These are phyloP conservation scores for Babesia bovis DNA, from an alignment of 169 alveolate genomes.

Conservation along the genomic window DNA sequence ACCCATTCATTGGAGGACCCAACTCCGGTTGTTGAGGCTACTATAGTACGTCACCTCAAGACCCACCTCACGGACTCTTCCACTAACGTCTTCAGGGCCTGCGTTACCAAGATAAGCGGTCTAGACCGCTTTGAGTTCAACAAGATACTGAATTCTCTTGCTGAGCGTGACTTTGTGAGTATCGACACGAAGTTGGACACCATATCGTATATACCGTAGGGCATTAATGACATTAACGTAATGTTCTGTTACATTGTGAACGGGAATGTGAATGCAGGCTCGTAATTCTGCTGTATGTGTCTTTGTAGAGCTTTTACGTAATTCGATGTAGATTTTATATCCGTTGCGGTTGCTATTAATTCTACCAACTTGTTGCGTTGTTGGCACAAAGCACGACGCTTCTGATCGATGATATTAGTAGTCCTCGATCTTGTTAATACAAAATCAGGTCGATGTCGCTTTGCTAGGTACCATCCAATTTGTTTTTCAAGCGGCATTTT, in stretches of 20 bases:
- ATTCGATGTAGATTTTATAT: not conserved
- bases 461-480: slow-evolving; percentile 37
- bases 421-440: slow-evolving; percentile 34
- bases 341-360: slow-evolving; percentile 39
- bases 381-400: not conserved
- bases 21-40: slow-evolving; percentile 46
- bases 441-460: not conserved
- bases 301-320: slow-evolving; percentile 6
- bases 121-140: slow-evolving; percentile 52
- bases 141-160: slow-evolving; percentile 59
- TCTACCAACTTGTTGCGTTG: slow-evolving; percentile 57
- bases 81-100: slow-evolving; percentile 45
- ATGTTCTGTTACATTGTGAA: not conserved
- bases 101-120: slow-evolving; percentile 19
- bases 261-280: slow-evolving; percentile 29
- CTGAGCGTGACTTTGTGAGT: slow-evolving; percentile 33
- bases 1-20: slow-evolving; percentile 25
- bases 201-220: slow-evolving; percentile 36
- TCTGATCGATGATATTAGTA: not conserved
- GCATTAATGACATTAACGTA: not conserved
- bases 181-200: slow-evolving; percentile 23
- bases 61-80: slow-evolving; percentile 37
- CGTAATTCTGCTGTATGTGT: slow-evolving; percentile 37
- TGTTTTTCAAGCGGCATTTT: slow-evolving; percentile 53
- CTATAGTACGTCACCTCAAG: slow-evolving; percentile 56